Conservation (phyloP, 225 moss, liverwort and hornwort species). For the Thuidium tamariscinum region DNA sequence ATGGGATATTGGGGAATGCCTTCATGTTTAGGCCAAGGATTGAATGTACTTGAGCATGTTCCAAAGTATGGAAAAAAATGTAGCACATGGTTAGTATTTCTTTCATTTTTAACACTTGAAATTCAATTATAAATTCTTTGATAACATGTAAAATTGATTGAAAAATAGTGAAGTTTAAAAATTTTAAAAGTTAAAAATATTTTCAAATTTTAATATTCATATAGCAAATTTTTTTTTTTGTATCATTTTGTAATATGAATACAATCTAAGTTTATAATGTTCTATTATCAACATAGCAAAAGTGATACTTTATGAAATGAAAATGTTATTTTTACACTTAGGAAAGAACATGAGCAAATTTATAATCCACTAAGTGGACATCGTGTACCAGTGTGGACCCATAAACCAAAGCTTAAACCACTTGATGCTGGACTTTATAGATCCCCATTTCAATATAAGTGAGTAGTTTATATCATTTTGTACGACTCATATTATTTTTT, state of each 20-base stretch:
- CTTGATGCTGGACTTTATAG: background rate
- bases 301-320: background rate
- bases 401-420: slow-evolving; percentile 1
- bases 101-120: background rate
- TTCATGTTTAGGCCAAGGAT: slow-evolving; percentile 38
- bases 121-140: background rate
- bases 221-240: too few relatives aligned
- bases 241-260: background rate
- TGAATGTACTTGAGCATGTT: slow-evolving; percentile 26
- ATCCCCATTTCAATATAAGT: slow-evolving; percentile 8
- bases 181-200: too few relatives aligned
- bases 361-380: slow-evolving; percentile 26
- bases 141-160: background rate
- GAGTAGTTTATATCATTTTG: background rate
- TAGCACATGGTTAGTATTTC: background rate
- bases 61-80: slow-evolving; percentile 23
- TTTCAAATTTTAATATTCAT: too few relatives aligned
- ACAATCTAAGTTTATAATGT: too few relatives aligned
- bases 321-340: background rate
- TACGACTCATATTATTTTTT: background rate
- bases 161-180: too few relatives aligned
- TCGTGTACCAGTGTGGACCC: slow-evolving; percentile 1
- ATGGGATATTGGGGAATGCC: slow-evolving; percentile 49
- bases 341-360: slow-evolving; percentile 23
- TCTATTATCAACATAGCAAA: background rate